phyloP scores from a whole-genome alignment of 768 basidiomycete species.

The Serendipita sp. region DNA sequence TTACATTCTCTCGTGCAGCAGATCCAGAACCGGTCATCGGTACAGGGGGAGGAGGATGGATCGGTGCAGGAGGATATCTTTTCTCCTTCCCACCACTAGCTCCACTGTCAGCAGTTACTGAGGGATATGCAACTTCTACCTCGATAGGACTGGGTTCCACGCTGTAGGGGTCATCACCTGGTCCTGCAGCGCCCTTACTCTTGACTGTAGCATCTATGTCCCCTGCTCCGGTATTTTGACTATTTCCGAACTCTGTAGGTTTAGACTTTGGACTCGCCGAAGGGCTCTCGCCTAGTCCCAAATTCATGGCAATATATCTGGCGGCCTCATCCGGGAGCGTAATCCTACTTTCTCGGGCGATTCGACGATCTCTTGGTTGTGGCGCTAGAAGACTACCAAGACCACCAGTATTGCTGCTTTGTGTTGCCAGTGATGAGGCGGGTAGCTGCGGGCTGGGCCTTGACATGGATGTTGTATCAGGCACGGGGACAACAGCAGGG shows the following conservation, averaged over 20 bases:
- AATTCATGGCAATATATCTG: constrained; percentile 37
- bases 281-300: constrained; percentile 48
- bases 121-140: background rate
- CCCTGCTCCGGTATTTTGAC: background rate
- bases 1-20: background rate
- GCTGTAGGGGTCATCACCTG: background rate
- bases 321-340: constrained; percentile 64
- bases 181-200: too few species aligned
- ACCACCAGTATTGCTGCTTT: background rate
- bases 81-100: background rate
- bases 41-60: background rate
- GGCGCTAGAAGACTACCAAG: constrained; percentile 7
- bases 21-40: background rate
- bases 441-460: constrained; percentile 18
- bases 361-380: constrained; percentile 16
- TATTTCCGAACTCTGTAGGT: background rate
- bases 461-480: background rate
- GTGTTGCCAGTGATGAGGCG: constrained; percentile 15
- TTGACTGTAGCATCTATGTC: background rate
- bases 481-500: constrained; percentile 8
- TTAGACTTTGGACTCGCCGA: constrained; percentile 29
- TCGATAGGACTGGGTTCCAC: background rate
- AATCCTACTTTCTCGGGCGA: constrained; percentile 48
- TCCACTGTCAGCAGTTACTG: background rate
- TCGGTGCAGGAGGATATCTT: background rate